Conservation (phyloP, 495 filamentous ascomycete genomes). For the Evansstolkia leycettana region DNA sequence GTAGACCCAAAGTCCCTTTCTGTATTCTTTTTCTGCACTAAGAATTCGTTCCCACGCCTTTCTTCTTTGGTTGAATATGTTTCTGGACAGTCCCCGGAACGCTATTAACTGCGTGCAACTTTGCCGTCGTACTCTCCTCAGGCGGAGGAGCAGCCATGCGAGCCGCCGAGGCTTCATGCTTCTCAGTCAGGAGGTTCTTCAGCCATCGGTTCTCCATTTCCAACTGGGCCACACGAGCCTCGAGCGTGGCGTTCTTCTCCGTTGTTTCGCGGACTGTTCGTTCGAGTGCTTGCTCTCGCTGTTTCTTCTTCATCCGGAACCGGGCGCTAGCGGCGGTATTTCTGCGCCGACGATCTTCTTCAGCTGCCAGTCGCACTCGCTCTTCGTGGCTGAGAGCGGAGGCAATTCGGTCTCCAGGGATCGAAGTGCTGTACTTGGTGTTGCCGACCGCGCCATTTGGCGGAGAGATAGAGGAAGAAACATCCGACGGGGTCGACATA, state of each 20-base stretch:
- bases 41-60: conserved; percentile 32
- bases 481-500: conserved; percentile 31
- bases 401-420: conserved; percentile 31
- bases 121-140: conserved; percentile 12
- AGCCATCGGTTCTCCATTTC: conserved; percentile 97
- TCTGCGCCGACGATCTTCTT: conserved; percentile 93
- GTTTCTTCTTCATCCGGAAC: conserved; percentile 99
- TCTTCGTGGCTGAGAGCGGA: conserved; percentile 29
- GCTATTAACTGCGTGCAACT: conserved; percentile 9
- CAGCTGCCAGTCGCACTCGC: conserved; percentile 62
- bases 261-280: conserved; percentile 78
- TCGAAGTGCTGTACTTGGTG: conserved; percentile 35
- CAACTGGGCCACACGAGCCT: conserved; percentile 69
- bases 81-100: conserved; percentile 22
- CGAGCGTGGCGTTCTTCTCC: conserved; percentile 68
- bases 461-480: conserved; percentile 36
- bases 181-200: conserved; percentile 85
- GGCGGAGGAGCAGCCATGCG: conserved; percentile 20
- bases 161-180: conserved; percentile 43
- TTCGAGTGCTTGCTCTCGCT: conserved; percentile 87
- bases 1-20: conserved; percentile 2
- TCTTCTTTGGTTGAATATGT: conserved; percentile 37
- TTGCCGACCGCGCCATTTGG: conserved; percentile 34
- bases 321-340: conserved; percentile 93
- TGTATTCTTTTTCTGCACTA: conserved; percentile 15